phyloP scores from a whole-genome alignment of 306 rosid genomes.

The Cucumis cinereus region DNA sequence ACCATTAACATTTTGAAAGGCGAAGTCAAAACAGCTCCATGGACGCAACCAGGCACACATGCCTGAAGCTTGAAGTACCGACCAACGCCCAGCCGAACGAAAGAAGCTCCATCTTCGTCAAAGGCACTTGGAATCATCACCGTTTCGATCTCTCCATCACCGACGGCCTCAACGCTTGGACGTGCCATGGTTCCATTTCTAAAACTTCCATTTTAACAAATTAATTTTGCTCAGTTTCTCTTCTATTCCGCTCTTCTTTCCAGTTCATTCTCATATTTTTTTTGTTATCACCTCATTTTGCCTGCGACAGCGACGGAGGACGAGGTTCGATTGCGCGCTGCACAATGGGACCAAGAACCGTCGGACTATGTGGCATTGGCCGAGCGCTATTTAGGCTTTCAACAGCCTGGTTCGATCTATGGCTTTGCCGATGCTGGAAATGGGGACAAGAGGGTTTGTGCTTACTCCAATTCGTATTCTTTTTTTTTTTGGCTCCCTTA shows the following conservation, averaged over 20 bases:
- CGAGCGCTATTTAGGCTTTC: constrained; percentile 66
- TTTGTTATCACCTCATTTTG: background rate
- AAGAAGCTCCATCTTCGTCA: constrained; percentile 41
- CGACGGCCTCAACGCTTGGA: constrained; percentile 60
- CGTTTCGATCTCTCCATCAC: constrained; percentile 62
- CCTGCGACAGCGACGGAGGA: constrained; percentile 42
- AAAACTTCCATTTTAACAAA: background rate
- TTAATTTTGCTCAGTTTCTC: background rate
- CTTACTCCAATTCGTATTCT: background rate
- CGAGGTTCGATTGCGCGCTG: constrained; percentile 58
- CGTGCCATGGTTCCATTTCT: constrained; percentile 38
- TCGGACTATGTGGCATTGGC: constrained; percentile 46
- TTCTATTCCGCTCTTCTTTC: background rate
- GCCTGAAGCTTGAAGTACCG: constrained; percentile 44
- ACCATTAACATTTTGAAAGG: background rate
- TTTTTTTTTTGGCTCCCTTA: background rate
- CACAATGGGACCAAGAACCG: constrained; percentile 82
- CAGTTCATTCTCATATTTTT: background rate
- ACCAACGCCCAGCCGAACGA: constrained; percentile 1
- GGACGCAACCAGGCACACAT: constrained; percentile 42
- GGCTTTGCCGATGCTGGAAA: constrained; percentile 61
- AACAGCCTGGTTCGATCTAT: constrained; percentile 51
- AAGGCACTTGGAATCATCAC: constrained; percentile 48
- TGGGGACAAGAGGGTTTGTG: constrained; percentile 45
- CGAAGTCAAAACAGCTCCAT: constrained; percentile 10